Percentiles rank a stretch among this genome's conserved stretches.
Conservation (phyloP, 768 basidiomycete genomes). For the Boletus reticulatus region DNA sequence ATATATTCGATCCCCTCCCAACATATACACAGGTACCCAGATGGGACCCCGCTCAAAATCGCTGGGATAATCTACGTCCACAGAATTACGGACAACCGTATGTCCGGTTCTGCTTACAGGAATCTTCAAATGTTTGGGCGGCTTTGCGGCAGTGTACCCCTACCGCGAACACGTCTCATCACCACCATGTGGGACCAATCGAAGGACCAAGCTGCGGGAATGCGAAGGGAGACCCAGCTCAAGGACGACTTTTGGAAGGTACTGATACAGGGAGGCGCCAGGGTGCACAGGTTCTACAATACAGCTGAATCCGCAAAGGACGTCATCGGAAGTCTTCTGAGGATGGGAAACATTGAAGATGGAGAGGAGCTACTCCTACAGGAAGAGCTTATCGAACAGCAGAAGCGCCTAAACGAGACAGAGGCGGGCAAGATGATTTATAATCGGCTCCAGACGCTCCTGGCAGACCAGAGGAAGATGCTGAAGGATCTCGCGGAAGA, state of each 20-base stretch:
- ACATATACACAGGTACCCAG: constrained; percentile 7
- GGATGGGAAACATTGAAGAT: accelerated
- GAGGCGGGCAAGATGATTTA: constrained; percentile 19
- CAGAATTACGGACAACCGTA: constrained; percentile 34
- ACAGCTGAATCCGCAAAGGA: neutral
- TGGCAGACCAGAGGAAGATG: constrained; percentile 13
- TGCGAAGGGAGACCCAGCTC: constrained; percentile 25
- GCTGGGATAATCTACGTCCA: constrained; percentile 35
- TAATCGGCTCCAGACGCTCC: constrained; percentile 16
- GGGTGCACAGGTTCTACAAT: neutral
- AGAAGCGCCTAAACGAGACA: constrained; percentile 20
- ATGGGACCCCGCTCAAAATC: constrained; percentile 7
- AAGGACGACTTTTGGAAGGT: constrained; percentile 21
- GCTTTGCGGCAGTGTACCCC: constrained; percentile 33
- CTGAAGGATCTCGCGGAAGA: constrained; percentile 18
- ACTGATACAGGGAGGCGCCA: constrained; percentile 3
- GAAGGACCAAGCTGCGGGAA: constrained; percentile 9
- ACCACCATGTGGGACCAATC: constrained; percentile 39
- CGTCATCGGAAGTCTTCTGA: neutral
- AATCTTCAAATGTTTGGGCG: constrained; percentile 35
- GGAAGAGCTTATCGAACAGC: constrained; percentile 16
- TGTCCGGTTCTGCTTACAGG: constrained; percentile 29
- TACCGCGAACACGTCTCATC: constrained; percentile 32
- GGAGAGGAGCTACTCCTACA: constrained; percentile 12
- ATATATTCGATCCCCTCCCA: neutral